phyloP scores from a whole-genome alignment of 73 alveolate genomes.

The Loxodes magnus region DNA sequence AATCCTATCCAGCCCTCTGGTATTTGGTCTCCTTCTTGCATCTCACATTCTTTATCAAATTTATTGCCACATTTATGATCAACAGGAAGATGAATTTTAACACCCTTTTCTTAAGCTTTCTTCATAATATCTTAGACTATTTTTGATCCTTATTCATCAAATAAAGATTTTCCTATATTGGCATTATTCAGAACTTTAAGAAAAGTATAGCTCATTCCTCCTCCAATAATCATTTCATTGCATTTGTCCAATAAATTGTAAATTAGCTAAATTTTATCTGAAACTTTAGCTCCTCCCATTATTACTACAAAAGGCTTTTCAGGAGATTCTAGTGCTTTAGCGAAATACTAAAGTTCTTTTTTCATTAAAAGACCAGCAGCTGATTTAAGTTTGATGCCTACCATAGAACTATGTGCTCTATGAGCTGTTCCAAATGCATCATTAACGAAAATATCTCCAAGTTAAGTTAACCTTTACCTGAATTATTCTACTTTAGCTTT shows the following conservation, averaged over 20 bases:
- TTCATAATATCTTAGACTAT: conserved; percentile 50
- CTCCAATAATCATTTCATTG: conserved; percentile 4
- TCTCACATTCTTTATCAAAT: conserved; percentile 42
- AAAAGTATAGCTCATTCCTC: conserved; percentile 7
- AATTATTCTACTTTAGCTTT: too few species aligned
- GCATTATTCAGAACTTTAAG: conserved; percentile 26
- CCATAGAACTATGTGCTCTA: conserved; percentile 90
- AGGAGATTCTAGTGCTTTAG: conserved; percentile 56
- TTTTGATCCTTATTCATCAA: too few species aligned
- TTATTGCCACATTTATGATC: conserved; percentile 65
- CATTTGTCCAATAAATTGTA: not conserved
- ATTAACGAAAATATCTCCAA: conserved; percentile 77
- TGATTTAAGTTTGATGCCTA: conserved; percentile 56
- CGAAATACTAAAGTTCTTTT: conserved; percentile 63
- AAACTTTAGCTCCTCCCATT: conserved; percentile 39
- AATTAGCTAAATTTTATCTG: not conserved
- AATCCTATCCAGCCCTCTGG: conserved; percentile 88
- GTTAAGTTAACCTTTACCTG: conserved; percentile 42
- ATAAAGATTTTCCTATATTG: conserved; percentile 72
- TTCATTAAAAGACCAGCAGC: conserved; percentile 82
- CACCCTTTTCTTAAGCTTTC: conserved; percentile 74
- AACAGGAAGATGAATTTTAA: conserved; percentile 60
- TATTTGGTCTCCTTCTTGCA: conserved; percentile 52
- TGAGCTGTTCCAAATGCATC: conserved; percentile 97
- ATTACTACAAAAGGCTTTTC: conserved; percentile 70